Percentiles rank a stretch among this genome's conserved stretches.
These are phyloP conservation scores for Fusarium equiseti DNA, from an alignment of 2,329 filamentous ascomycete genomes.

Conservation along the genomic window DNA sequence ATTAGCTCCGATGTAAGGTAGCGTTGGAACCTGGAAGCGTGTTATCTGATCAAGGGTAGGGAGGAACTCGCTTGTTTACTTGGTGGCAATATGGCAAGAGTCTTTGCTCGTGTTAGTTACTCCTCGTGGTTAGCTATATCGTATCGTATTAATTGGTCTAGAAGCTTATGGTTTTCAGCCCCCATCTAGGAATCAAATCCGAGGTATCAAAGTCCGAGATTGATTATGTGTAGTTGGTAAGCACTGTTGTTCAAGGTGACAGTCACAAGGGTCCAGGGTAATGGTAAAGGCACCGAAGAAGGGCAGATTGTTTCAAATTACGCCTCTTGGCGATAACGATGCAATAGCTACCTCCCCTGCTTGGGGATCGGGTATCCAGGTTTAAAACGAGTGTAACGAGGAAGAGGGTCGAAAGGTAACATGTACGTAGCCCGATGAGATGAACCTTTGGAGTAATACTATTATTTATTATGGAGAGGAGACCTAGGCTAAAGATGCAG, in stretches of 20 bases:
- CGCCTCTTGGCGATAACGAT: slow-evolving; percentile 5
- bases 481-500: not conserved
- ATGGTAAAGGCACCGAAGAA: slow-evolving; percentile 17
- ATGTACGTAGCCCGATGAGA: slow-evolving; percentile 13
- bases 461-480: slow-evolving; percentile 17
- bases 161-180: not conserved
- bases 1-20: slow-evolving; percentile 39
- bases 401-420: slow-evolving; percentile 26
- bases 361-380: not conserved
- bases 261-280: slow-evolving; percentile 19
- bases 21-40: slow-evolving; percentile 10
- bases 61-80: not conserved
- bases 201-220: not conserved
- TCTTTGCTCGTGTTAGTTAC: slow-evolving; percentile 18
- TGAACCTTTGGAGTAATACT: slow-evolving; percentile 17
- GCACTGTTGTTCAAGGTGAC: slow-evolving; percentile 13
- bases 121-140: not conserved
- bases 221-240: slow-evolving; percentile 7
- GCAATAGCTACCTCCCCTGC: not conserved
- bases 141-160: not conserved
- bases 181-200: not conserved
- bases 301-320: slow-evolving; percentile 33
- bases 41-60: slow-evolving; percentile 35
- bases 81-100: slow-evolving; percentile 8
- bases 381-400: slow-evolving; percentile 22